Evolutionary conservation across 2,329 filamentous ascomycete species (phyloP).

Genomic region (Botrytis hyacinthi): DNA sequence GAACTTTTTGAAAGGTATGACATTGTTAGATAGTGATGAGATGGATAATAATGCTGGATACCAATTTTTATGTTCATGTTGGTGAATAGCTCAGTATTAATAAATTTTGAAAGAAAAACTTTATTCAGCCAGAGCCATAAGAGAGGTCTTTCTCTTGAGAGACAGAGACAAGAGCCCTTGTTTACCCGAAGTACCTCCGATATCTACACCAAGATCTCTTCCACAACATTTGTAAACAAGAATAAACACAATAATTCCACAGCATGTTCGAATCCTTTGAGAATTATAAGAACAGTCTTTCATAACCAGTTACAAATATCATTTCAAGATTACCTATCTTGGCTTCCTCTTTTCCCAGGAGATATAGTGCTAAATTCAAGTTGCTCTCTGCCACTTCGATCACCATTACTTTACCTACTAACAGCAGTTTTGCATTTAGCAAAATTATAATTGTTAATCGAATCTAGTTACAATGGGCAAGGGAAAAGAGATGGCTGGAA

Average conservation of each 20-base stretch:
- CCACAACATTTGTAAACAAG: background rate
- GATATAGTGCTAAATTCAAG: background rate
- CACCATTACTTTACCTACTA: background rate
- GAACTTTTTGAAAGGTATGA: background rate
- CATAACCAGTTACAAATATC: background rate
- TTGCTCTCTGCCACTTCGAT: background rate
- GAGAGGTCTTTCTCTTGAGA: background rate
- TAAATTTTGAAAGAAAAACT: background rate
- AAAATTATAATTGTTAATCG: background rate
- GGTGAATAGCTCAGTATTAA: background rate
- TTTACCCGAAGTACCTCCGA: background rate
- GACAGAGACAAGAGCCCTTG: background rate
- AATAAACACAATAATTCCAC: background rate
- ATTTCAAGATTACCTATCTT: background rate
- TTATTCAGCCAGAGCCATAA: background rate
- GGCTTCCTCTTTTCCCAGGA: background rate
- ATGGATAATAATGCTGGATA: background rate
- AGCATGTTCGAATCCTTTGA: background rate
- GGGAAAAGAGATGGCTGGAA: background rate
- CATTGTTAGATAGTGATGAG: background rate
- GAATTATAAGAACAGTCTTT: background rate
- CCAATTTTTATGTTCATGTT: background rate
- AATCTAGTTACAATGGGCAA: background rate
- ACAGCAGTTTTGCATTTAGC: background rate
- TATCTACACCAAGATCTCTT: background rate